A percentile compares a stretch with the other conserved stretches of the same genome.
phyloP scores from a whole-genome alignment of 495 filamentous ascomycete species.

The Hypoxylon rickii region DNA sequence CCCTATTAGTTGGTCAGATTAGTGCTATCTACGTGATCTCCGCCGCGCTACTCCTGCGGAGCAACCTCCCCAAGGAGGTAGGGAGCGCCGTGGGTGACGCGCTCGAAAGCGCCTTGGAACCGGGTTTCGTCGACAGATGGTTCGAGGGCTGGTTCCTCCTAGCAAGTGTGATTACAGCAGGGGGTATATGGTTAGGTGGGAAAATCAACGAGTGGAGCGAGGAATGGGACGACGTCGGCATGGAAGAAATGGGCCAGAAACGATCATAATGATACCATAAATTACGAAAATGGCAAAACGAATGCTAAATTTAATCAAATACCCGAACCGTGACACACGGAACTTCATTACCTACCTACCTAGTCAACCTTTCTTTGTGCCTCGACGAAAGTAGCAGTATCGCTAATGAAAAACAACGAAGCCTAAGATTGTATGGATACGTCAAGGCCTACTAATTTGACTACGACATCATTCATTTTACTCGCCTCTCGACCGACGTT shows the following conservation, averaged over 20 bases:
- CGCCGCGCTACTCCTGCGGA: conserved; percentile 71
- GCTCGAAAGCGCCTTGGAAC: conserved; percentile 70
- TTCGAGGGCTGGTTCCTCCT: conserved; percentile 81
- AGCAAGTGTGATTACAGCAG: conserved; percentile 62
- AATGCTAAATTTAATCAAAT: conserved; percentile 8
- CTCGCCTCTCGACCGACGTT: conserved; percentile 3
- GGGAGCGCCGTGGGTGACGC: conserved; percentile 71
- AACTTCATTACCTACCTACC: no score
- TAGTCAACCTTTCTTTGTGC: not conserved
- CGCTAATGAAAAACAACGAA: no score
- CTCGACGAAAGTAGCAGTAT: not conserved
- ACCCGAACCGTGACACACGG: not conserved
- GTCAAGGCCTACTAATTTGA: not conserved
- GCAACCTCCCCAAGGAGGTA: conserved; percentile 72
- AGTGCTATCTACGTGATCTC: conserved; percentile 79
- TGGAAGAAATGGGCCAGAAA: conserved; percentile 73
- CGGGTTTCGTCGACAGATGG: conserved; percentile 78
- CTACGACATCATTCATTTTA: not conserved
- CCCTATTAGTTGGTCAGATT: conserved; percentile 74
- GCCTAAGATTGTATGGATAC: no score
- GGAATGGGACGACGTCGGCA: conserved; percentile 66
- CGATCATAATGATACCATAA: conserved; percentile 43
- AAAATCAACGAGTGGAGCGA: conserved; percentile 58
- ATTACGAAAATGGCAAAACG: conserved; percentile 12
- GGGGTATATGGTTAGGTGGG: conserved; percentile 70